A percentile compares a stretch with the other conserved stretches of the same genome.
phyloP scores from a whole-genome alignment of 495 filamentous ascomycete species.

The Saxophila tyrrhenica region DNA sequence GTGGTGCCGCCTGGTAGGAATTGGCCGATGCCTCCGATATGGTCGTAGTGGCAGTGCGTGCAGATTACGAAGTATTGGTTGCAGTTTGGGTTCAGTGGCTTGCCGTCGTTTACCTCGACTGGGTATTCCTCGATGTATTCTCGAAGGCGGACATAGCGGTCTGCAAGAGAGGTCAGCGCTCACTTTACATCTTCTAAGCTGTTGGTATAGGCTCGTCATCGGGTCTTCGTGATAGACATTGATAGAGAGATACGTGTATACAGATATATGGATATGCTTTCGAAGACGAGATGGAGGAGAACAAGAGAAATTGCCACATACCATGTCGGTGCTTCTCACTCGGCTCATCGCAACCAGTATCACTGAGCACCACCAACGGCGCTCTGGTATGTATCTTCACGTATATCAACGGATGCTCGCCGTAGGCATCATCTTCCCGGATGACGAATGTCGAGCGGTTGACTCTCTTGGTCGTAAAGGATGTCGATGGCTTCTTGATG shows the following conservation, averaged over 20 bases:
- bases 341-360: constrained; percentile 30
- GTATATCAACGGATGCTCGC: constrained; percentile 34
- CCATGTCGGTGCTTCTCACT: constrained; percentile 10
- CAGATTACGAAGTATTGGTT: constrained; percentile 30
- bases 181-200: no score
- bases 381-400: constrained; percentile 27
- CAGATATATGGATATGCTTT: no score
- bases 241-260: no score
- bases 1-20: constrained; percentile 24
- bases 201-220: neutral
- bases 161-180: no score
- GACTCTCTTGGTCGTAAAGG: constrained; percentile 25
- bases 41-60: constrained; percentile 36
- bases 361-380: constrained; percentile 26
- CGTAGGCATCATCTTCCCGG: constrained; percentile 28
- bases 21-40: constrained; percentile 29
- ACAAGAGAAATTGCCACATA: neutral
- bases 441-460: constrained; percentile 32
- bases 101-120: constrained; percentile 23
- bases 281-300: neutral
- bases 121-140: constrained; percentile 30
- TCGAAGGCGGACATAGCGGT: constrained; percentile 18
- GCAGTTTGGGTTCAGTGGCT: constrained; percentile 24
- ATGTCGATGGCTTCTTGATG: constrained; percentile 10
- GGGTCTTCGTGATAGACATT: constrained; percentile 1